A percentile compares a stretch with the other conserved stretches of the same genome.
Evolutionary conservation across 2,329 filamentous ascomycete species (phyloP).

Genomic region (Sporothrix pallida): DNA sequence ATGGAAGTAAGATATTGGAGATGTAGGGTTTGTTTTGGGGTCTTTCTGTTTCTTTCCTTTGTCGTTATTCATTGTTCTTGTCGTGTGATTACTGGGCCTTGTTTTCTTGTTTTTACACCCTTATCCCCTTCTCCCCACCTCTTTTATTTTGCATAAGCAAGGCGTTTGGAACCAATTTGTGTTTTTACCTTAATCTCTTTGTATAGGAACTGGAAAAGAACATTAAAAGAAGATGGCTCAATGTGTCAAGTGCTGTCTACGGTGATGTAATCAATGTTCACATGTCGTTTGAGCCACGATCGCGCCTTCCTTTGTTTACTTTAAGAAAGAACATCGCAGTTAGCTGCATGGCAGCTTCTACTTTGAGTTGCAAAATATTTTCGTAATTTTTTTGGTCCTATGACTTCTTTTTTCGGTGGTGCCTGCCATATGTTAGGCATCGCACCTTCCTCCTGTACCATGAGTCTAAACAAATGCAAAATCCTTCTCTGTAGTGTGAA

Average conservation of each 20-base stretch:
- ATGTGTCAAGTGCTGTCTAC: neutral
- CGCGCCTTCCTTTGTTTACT: neutral
- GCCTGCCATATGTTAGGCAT: conserved; percentile 2
- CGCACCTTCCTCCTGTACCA: neutral
- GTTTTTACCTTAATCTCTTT: conserved; percentile 8
- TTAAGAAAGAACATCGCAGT: neutral
- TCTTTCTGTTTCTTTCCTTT: neutral
- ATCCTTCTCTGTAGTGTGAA: neutral
- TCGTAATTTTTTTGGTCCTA: neutral
- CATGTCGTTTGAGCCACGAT: neutral
- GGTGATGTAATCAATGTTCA: no score
- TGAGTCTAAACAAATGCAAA: conserved; percentile 14
- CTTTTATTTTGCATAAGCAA: conserved; percentile 35
- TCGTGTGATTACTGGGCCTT: neutral
- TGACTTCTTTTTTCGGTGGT: neutral
- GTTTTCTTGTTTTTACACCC: neutral
- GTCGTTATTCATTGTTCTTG: neutral
- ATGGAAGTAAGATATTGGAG: neutral
- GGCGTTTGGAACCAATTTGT: conserved; percentile 35
- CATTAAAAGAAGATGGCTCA: conserved; percentile 2
- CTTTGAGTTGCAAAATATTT: neutral
- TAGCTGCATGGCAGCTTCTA: neutral
- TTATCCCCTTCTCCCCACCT: neutral
- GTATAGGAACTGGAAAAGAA: conserved; percentile 16
- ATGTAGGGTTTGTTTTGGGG: neutral